Conservation (phyloP, 192 early-diverging fungal species). For the Diversispora eburnea region DNA sequence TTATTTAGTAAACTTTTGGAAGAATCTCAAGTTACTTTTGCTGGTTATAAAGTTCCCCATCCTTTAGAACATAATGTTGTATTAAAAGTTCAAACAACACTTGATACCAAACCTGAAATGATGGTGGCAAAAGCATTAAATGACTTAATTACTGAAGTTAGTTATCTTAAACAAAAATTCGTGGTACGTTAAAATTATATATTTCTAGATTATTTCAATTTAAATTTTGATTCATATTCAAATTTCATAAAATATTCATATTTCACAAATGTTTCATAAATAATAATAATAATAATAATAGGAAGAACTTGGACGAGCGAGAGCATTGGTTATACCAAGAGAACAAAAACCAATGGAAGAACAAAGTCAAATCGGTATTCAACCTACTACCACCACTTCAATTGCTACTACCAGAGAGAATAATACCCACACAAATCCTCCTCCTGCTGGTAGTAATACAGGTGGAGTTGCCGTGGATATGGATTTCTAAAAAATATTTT, state of each 20-base stretch:
- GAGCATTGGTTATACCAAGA: constrained; percentile 11
- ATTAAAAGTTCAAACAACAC: constrained; percentile 89
- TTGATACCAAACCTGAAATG: constrained; percentile 78
- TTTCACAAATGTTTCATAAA: neutral
- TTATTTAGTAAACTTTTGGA: constrained; percentile 73
- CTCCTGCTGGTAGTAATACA: neutral
- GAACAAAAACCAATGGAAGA: constrained; percentile 14
- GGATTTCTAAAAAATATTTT: constrained; percentile 7
- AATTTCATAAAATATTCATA: neutral
- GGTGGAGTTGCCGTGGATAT: constrained; percentile 17
- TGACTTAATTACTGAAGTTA: constrained; percentile 72
- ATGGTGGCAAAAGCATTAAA: constrained; percentile 76
- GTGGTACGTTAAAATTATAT: constrained; percentile 43
- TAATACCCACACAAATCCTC: too few species aligned
- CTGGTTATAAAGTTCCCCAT: constrained; percentile 95
- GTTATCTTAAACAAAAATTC: constrained; percentile 78
- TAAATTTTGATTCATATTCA: neutral
- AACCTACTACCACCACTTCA: neutral
- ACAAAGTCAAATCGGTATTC: neutral
- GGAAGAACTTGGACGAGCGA: constrained; percentile 25
- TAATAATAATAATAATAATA: neutral
- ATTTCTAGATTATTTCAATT: neutral
- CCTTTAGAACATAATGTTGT: constrained; percentile 91
- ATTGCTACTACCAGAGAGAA: neutral
- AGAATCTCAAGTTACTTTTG: constrained; percentile 90